Evolutionary conservation across 139 green algal genomes (phyloP).

Genomic region (Haematococcus lacustris): DNA sequence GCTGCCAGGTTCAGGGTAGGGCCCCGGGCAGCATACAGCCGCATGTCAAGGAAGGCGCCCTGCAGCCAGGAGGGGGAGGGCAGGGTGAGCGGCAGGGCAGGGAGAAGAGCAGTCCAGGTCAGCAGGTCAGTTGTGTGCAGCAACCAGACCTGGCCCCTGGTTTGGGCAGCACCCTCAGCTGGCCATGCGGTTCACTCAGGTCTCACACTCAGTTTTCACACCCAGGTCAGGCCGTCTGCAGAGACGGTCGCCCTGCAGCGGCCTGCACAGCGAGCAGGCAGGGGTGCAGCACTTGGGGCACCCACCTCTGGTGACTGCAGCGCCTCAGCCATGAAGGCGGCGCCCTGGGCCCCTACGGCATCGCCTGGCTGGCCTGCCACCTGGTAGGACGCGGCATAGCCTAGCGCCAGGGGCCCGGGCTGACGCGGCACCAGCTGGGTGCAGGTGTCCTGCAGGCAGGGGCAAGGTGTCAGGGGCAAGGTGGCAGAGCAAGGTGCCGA

Average conservation of each 20-base stretch:
- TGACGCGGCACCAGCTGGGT: constrained; percentile 11
- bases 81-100: not conserved
- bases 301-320: too few species aligned
- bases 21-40: not conserved
- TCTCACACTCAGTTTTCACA: too few species aligned
- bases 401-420: constrained; percentile 4
- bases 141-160: not conserved
- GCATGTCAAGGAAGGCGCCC: constrained; percentile 1
- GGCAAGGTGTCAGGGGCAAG: not conserved
- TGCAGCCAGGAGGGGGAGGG: not conserved
- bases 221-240: too few species aligned
- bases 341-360: too few species aligned
- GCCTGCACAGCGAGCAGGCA: not conserved
- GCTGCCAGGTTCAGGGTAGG: not conserved
- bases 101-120: too few species aligned
- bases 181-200: not conserved
- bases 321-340: too few species aligned
- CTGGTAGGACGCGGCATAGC: constrained; percentile 22
- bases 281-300: not conserved
- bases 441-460: constrained; percentile 16
- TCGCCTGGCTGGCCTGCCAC: not conserved
- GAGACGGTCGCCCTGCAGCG: not conserved
- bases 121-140: too few species aligned
- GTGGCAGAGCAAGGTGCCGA: not conserved
- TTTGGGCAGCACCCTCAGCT: not conserved